A percentile compares a stretch with the other conserved stretches of the same genome.
These are phyloP conservation scores for Lasiodiplodia sp. DNA, from an alignment of 2,329 filamentous ascomycete species.

Conservation along the genomic window DNA sequence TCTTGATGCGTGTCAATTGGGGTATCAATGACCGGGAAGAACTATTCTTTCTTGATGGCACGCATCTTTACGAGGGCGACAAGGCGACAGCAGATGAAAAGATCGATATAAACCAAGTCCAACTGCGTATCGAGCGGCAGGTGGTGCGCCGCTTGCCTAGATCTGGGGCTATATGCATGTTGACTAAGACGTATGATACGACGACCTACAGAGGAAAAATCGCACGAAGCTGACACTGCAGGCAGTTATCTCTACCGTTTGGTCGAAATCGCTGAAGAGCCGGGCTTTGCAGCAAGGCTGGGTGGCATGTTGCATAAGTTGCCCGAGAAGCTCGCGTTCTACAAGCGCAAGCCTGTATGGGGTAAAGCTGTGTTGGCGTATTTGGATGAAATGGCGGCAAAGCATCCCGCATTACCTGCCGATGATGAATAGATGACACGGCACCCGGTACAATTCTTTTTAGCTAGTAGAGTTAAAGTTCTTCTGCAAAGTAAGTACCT, in stretches of 20 bases:
- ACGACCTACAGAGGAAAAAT: neutral
- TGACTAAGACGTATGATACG: constrained; percentile 24
- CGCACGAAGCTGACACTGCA: neutral
- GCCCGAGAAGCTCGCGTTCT: constrained; percentile 25
- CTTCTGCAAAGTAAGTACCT: neutral
- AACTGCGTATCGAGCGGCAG: constrained; percentile 25
- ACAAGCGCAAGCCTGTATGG: constrained; percentile 27
- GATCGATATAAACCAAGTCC: constrained; percentile 24
- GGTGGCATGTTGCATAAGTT: constrained; percentile 26
- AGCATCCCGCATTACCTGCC: neutral
- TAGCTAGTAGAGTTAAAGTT: neutral
- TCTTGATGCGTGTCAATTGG: constrained; percentile 28
- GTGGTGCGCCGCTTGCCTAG: constrained; percentile 14
- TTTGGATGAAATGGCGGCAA: constrained; percentile 26
- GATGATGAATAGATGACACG: neutral
- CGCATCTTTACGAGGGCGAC: constrained; percentile 25
- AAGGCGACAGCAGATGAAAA: neutral
- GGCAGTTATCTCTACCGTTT: constrained; percentile 21
- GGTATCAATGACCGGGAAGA: constrained; percentile 26
- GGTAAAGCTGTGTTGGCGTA: constrained; percentile 21
- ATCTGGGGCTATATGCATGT: constrained; percentile 27
- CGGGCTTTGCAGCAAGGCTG: constrained; percentile 21
- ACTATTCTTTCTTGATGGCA: constrained; percentile 18
- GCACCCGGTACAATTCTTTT: neutral
- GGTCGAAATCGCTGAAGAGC: constrained; percentile 25